A percentile compares a stretch with the other conserved stretches of the same genome.
phyloP scores from a whole-genome alignment of 2,329 filamentous ascomycete species.

The Pseudocercospora eumusae region DNA sequence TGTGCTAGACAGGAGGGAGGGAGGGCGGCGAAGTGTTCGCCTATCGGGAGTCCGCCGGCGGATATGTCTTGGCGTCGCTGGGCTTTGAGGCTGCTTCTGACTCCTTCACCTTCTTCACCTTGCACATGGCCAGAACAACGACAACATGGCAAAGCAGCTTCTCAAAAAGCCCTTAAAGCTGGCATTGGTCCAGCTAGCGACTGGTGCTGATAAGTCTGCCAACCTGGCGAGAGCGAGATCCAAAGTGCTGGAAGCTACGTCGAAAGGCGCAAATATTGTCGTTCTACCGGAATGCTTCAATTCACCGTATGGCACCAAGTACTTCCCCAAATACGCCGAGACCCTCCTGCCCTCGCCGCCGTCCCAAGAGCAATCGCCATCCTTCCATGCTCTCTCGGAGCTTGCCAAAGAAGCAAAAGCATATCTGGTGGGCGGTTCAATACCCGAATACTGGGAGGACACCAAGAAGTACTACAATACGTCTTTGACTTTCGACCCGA shows the following conservation, averaged over 20 bases:
- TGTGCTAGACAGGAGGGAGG: neutral
- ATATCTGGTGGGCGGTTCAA: conserved; percentile 88
- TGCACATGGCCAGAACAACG: neutral
- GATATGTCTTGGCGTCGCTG: neutral
- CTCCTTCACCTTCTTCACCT: neutral
- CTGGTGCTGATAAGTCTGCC: conserved; percentile 71
- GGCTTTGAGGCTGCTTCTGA: neutral
- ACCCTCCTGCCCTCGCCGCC: conserved; percentile 78
- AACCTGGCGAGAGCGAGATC: conserved; percentile 80
- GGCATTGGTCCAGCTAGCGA: conserved; percentile 77
- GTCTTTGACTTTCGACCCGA: conserved; percentile 75
- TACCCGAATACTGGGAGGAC: conserved; percentile 73
- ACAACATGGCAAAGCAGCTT: conserved; percentile 53
- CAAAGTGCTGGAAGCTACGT: conserved; percentile 80
- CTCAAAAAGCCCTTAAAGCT: conserved; percentile 78
- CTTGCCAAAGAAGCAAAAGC: conserved; percentile 77
- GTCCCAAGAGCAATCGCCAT: conserved; percentile 68
- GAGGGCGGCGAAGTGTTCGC: neutral
- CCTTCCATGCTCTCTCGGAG: conserved; percentile 77
- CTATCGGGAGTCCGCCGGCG: neutral
- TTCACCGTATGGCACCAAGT: conserved; percentile 88
- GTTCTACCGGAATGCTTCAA: conserved; percentile 99
- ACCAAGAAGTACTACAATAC: conserved; percentile 87
- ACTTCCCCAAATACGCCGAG: conserved; percentile 91
- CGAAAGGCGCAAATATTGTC: conserved; percentile 76